Evolutionary conservation across 441 rosid genomes (phyloP).

Genomic region (Euphorbia corollata): DNA sequence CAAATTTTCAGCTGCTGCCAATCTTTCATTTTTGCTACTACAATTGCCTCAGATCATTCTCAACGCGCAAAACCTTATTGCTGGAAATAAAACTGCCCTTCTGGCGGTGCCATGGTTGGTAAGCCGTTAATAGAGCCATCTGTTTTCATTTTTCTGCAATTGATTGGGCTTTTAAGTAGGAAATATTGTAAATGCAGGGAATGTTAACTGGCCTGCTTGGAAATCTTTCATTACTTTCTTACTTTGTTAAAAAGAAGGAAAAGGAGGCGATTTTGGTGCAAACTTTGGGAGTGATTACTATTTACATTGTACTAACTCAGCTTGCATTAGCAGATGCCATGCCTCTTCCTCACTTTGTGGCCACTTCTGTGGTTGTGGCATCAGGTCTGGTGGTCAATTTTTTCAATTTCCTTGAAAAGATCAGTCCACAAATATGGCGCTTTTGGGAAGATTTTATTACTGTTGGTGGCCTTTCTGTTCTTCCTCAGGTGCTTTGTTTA

Average conservation of each 20-base stretch:
- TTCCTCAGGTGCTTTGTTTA: constrained; percentile 58
- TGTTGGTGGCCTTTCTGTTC: constrained; percentile 64
- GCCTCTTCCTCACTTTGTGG: constrained; percentile 55
- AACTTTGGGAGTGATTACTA: constrained; percentile 68
- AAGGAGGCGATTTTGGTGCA: constrained; percentile 71
- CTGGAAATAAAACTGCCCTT: constrained; percentile 74
- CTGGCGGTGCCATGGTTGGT: constrained; percentile 94
- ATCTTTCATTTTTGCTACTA: constrained; percentile 65
- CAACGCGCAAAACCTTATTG: constrained; percentile 65
- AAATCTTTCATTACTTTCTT: constrained; percentile 75
- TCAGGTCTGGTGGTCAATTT: constrained; percentile 53
- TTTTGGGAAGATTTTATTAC: constrained; percentile 86
- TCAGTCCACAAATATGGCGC: constrained; percentile 47
- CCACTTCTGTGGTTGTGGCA: constrained; percentile 48
- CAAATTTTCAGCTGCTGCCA: constrained; percentile 63
- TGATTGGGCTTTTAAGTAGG: not conserved
- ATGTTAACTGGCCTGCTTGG: constrained; percentile 86
- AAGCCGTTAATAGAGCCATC: constrained; percentile 1
- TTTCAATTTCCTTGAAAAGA: constrained; percentile 46
- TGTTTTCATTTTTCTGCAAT: too few species aligned
- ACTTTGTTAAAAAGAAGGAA: constrained; percentile 76
- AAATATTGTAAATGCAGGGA: constrained; percentile 43
- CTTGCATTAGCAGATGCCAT: constrained; percentile 82
- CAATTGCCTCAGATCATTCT: constrained; percentile 91
- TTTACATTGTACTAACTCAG: constrained; percentile 53